Evolutionary conservation across 306 rosid species (phyloP), one percentile per base, ranked within the genome.

Genomic region (Cicer cuneatum): DNA sequence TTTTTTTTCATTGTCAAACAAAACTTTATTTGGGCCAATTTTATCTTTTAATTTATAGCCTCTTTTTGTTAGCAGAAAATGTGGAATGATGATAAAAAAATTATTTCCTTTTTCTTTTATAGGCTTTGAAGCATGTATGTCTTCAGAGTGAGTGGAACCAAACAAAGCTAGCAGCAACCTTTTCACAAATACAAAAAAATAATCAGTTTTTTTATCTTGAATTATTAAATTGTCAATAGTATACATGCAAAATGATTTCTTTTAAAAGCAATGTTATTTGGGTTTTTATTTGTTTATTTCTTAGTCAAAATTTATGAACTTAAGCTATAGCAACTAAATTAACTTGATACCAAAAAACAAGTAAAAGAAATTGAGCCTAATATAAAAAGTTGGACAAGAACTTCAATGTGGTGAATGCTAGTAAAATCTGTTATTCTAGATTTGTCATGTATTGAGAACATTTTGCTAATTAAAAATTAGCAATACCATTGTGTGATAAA

Each of bases 91-190:
- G 72, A 71, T 76, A 71, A 76, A 43, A 18, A 76, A 56, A 64
- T 64, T 67, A 29, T 49, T 66, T 70, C 78, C 51, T 56, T 80
- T 68, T 66, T 43, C 11, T 62, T 51, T 76, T 81, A 33, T 66
- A 47, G 75, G 66, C 54, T 70, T 76, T 54, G 81, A 70, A 76
- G 37, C 51, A 41, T 64, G 81, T 63, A 47, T 76, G 11, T 64
- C 71, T 61, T 65, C 63, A 81, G 81, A 76, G 67, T 71, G 78
- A 76, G 66, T 71, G 82, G 82, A 71, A 71, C 70, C 75, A 65
- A 71, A 81, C 78, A 39, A 69, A 21, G 47, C 33, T 48, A 48
- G 33, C 33, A 29, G 33, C 43, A 35, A 62, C 53, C 73, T 75
- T 81, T 81, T 81, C 53, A 37, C 62, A n/a, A 51, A 69, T 53